Evolutionary conservation across 176 grass and related monocot species (phyloP), one percentile per base, ranked within the genome.

Genomic region (Musa itinerans): DNA sequence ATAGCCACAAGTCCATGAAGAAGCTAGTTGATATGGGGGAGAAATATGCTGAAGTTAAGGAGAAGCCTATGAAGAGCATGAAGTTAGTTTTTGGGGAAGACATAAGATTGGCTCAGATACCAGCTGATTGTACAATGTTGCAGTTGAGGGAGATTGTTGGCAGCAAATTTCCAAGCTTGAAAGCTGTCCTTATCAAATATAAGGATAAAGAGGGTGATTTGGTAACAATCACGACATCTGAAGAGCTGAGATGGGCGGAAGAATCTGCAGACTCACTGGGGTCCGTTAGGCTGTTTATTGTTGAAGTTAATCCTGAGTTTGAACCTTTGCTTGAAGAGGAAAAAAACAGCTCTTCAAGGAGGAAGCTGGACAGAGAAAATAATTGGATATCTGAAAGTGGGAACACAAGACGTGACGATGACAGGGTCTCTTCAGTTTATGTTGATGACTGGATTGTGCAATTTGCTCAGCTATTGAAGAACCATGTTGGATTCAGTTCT

Each of bases 151-250:
- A 93, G 71, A 78, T 87, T 0, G 88, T 98, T 54, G 75, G 81
- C 22, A 76, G 82, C 79, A 98, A 93, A 79, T 98, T 91, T 82
- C 86, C 95, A 0, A 80, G 88, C 16, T 74, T 91, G 58, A 98
- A 83, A 82, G 82, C 84, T 14, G 76, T 93, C 80, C 84, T 93
- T 75, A 68, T 98, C 74, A 98, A 98, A 78, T 98, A 98, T 68
- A 90, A 83, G 82, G 95, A 98, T 81, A 98, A 68, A 77, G 95
- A 98, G 70, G 95, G 95, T 10, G 95, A 98, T 71, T 84, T 98
- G 73, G 95, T 98, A 71, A 98, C 95, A 34, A 93, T 98, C 75
- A 98, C 95, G n/a, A 84, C 90, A 20, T 66, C 82, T 0, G 88
- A 98, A 79, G 95, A 98, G 55, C 74, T 98, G 29, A 84, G 85